phyloP scores from a whole-genome alignment of 1,284 basidiomycete genomes.

The Serendipita sp. region DNA sequence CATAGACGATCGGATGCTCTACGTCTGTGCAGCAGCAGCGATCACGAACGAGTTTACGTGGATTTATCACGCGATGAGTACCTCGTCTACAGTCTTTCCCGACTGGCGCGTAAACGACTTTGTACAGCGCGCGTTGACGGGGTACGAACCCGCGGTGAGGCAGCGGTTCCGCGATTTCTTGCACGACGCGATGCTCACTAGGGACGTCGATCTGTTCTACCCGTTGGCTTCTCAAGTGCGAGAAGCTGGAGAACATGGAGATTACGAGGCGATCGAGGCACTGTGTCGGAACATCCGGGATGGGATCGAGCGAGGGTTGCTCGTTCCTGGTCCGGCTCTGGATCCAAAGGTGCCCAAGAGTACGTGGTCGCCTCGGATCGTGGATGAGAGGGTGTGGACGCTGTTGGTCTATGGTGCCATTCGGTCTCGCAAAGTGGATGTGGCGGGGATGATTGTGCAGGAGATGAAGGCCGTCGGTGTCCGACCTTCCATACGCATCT shows the following conservation, averaged over 20 bases:
- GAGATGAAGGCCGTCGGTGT: slow-evolving; percentile 40
- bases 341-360: slow-evolving; percentile 21
- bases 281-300: slow-evolving; percentile 36
- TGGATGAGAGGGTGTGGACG: slow-evolving; percentile 45
- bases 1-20: background rate
- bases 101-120: background rate
- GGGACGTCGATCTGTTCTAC: background rate
- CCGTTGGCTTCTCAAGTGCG: background rate
- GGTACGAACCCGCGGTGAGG: background rate
- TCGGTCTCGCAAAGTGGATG: slow-evolving; percentile 33
- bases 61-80: background rate
- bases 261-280: slow-evolving; percentile 22
- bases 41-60: background rate
- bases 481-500: slow-evolving; percentile 35
- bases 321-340: slow-evolving; percentile 25
- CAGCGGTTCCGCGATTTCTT: background rate
- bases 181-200: background rate
- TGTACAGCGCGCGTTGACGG: background rate
- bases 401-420: slow-evolving; percentile 49
- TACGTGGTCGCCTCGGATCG: slow-evolving; percentile 26
- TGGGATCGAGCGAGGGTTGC: slow-evolving; percentile 32
- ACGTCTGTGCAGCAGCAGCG: background rate
- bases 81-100: background rate
- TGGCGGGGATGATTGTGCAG: slow-evolving; percentile 48
- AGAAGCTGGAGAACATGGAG: background rate